phyloP scores from a whole-genome alignment of 495 filamentous ascomycete species.

The Neohortaea acidophila region DNA sequence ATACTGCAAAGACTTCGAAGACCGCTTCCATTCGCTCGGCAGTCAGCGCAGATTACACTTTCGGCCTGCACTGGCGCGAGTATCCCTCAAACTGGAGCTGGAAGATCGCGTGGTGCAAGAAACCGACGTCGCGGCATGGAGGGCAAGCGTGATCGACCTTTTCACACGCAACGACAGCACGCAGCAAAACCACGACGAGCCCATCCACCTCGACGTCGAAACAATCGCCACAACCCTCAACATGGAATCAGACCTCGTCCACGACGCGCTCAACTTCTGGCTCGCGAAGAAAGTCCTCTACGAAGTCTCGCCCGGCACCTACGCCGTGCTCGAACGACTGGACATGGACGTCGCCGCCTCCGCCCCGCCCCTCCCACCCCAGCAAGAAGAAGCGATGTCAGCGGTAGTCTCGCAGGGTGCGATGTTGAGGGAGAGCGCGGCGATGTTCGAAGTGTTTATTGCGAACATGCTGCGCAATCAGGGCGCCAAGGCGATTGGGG shows the following conservation, averaged over 20 bases:
- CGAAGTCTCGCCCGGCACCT: slow-evolving; percentile 39
- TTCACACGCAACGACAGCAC: slow-evolving; percentile 31
- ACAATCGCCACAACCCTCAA: slow-evolving; percentile 49
- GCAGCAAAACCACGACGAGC: slow-evolving; percentile 29
- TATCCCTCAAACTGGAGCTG: slow-evolving; percentile 66
- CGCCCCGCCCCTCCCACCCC: slow-evolving; percentile 32
- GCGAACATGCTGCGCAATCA: slow-evolving; percentile 88
- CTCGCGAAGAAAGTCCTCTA: slow-evolving; percentile 59
- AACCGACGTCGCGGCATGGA: slow-evolving; percentile 66
- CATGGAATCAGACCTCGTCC: slow-evolving; percentile 64
- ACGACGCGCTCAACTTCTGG: slow-evolving; percentile 76
- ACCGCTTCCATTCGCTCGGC: slow-evolving; percentile 47
- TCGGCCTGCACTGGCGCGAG: slow-evolving; percentile 68
- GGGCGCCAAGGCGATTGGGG: slow-evolving; percentile 46
- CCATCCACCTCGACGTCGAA: slow-evolving; percentile 39
- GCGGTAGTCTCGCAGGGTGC: slow-evolving; percentile 23
- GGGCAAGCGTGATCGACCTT: slow-evolving; percentile 78
- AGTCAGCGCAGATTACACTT: slow-evolving; percentile 68
- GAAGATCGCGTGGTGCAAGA: slow-evolving; percentile 55
- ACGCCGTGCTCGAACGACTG: slow-evolving; percentile 49
- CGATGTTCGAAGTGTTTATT: slow-evolving; percentile 80
- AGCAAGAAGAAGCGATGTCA: slow-evolving; percentile 30
- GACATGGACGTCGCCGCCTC: slow-evolving; percentile 38
- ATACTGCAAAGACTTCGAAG: slow-evolving; percentile 54
- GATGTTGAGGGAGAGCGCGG: slow-evolving; percentile 52